phyloP scores from a whole-genome alignment of 805 yeast genomes.

The Cephaloascus albidus region DNA sequence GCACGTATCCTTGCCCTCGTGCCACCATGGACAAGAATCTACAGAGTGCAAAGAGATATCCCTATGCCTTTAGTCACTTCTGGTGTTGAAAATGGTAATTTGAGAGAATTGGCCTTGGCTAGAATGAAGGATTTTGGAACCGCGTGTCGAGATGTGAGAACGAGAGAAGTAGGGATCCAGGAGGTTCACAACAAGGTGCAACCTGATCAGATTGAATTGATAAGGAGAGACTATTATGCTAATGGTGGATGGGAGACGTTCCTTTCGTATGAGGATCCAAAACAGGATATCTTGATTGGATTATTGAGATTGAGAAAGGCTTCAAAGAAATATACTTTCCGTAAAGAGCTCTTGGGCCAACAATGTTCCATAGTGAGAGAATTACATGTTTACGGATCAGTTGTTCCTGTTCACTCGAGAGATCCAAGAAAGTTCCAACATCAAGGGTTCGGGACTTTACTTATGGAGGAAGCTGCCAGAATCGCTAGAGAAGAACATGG shows the following conservation, averaged over 20 bases:
- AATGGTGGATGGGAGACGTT: constrained; percentile 99
- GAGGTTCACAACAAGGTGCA: constrained; percentile 95
- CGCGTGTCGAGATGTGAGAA: constrained; percentile 89
- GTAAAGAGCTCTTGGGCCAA: constrained; percentile 79
- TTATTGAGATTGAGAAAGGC: constrained; percentile 82
- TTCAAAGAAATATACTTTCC: constrained; percentile 77
- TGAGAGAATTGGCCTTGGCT: constrained; percentile 90
- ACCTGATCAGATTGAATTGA: constrained; percentile 94
- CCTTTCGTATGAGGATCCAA: constrained; percentile 91
- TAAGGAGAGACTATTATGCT: constrained; percentile 92
- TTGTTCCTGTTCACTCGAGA: constrained; percentile 90
- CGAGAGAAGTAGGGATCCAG: constrained; percentile 97
- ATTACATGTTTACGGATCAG: constrained; percentile 94
- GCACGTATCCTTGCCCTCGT: constrained; percentile 94
- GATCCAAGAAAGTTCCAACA: constrained; percentile 98
- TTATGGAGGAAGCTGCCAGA: constrained; percentile 98
- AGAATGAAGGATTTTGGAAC: constrained; percentile 98
- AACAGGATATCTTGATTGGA: constrained; percentile 91
- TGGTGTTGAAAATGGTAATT: constrained; percentile 96
- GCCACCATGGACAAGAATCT: constrained; percentile 99
- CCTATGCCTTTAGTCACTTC: constrained; percentile 98
- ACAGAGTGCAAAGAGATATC: constrained; percentile 96
- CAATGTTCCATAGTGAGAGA: constrained; percentile 95
- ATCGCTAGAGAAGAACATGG: constrained; percentile 95
- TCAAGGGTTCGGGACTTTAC: constrained; percentile 94